phyloP scores from a whole-genome alignment of 176 grass and related monocot species.

The Melocanna baccifera region DNA sequence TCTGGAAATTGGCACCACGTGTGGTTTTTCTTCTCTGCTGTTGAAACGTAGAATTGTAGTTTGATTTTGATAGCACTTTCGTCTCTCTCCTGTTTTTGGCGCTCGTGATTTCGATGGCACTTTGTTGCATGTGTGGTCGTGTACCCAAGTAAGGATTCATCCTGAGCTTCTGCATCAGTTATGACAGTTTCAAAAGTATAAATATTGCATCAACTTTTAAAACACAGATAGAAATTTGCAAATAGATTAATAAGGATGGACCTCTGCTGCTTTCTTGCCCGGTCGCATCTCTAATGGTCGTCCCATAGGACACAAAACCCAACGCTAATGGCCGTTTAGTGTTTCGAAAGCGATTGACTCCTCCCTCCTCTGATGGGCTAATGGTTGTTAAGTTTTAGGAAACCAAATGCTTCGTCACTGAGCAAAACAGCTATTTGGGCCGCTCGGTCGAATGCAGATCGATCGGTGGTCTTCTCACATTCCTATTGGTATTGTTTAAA shows the following conservation, averaged over 20 bases:
- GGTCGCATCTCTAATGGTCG: background rate
- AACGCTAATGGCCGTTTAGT: conserved; percentile 15
- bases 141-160: background rate
- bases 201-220: background rate
- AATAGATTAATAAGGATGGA: background rate
- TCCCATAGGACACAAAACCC: background rate
- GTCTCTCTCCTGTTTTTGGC: background rate
- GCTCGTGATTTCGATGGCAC: background rate
- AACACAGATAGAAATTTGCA: background rate
- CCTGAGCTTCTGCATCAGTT: background rate
- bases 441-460: background rate
- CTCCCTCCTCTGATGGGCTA: background rate
- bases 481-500: too few relatives aligned
- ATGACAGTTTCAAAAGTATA: background rate
- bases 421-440: background rate
- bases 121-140: background rate
- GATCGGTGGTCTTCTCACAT: too few relatives aligned
- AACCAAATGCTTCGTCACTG: background rate
- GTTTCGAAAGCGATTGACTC: conserved; percentile 15
- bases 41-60: background rate
- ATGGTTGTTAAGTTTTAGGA: background rate
- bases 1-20: background rate
- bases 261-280: background rate
- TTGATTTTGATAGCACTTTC: background rate
- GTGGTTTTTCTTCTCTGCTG: background rate